Evolutionary conservation across 169 alveolate species (phyloP), one percentile per base, ranked within the genome.

Genomic region (Plasmodium gaboni): DNA sequence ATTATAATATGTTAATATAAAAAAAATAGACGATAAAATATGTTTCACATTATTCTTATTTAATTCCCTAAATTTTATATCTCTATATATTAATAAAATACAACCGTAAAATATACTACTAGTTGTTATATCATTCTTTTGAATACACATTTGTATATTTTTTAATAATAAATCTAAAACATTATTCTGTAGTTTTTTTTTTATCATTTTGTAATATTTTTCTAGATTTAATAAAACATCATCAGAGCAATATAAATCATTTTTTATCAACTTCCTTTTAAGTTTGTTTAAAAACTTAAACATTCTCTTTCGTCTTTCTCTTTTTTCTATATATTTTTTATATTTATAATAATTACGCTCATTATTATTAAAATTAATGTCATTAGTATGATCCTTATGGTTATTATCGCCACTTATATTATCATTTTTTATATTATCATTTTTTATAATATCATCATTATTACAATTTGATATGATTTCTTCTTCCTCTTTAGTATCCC

Each of bases 211-310:
- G 26, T 86, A 70, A 67, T 60, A 86, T 7, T 28, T 60, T 2
- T 86, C 71, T 48, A 86, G 59, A 55, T 86, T 46, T 2, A 24
- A 8, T 24, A 65, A 86, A 10, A 70, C 87, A 13, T 70, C 87
- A 86, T 86, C 92, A 0, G 92, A 86, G 8, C 92, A 86, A 60
- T 86, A 86, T 22, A 86, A 42, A 48, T 86, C 92, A 63, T 86
- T 86, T 61, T 86, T 86, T 71, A 59, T 86, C 19, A 86, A 46
- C 50, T 86, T 86, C 51, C 72, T 86, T 53, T 55, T 44, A 15
- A 86, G 73, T 24, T 71, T 69, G 15, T 86, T 69, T 24, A 86
- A 60, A 26, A 71, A 28, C 4, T 57, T 71, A 13, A 69, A 13
- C 59, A 55, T 69, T 83, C 48, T 53, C 68, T 28, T 83, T 13